phyloP scores from a whole-genome alignment of 768 basidiomycete species.

The Boletus rufocinnamomeus region DNA sequence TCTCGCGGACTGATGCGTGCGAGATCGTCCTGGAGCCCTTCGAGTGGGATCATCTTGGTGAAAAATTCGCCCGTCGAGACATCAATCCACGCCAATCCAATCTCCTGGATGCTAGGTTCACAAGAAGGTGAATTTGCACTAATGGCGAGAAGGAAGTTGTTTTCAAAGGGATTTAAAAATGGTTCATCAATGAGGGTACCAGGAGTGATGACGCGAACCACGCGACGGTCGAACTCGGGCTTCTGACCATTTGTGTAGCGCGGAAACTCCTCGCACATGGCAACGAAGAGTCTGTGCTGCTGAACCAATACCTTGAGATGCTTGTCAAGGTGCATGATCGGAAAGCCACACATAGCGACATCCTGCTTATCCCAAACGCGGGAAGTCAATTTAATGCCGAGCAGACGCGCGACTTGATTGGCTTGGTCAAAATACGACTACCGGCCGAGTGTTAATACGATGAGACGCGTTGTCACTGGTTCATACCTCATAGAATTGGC shows the following conservation, averaged over 20 bases:
- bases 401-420: conserved; percentile 66
- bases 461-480: not conserved
- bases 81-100: conserved; percentile 94
- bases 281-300: conserved; percentile 81
- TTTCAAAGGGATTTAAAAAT: conserved; percentile 82
- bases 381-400: conserved; percentile 82
- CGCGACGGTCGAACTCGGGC: conserved; percentile 72
- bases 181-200: conserved; percentile 93
- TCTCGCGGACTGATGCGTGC: conserved; percentile 81
- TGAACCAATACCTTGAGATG: conserved; percentile 86
- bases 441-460: conserved; percentile 9
- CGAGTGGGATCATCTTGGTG: conserved; percentile 57
- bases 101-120: conserved; percentile 9
- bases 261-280: conserved; percentile 91
- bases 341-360: conserved; percentile 91
- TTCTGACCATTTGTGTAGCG: conserved; percentile 50
- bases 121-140: conserved; percentile 22
- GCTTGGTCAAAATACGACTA: conserved; percentile 97
- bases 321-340: conserved; percentile 79
- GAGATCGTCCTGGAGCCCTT: conserved; percentile 75
- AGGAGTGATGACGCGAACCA: conserved; percentile 86
- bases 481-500: conserved; percentile 91
- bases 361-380: conserved; percentile 70
- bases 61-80: conserved; percentile 94
- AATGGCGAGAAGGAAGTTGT: conserved; percentile 86